Conservation (phyloP, 495 filamentous ascomycete species). For the Aspergillus biplanus region DNA sequence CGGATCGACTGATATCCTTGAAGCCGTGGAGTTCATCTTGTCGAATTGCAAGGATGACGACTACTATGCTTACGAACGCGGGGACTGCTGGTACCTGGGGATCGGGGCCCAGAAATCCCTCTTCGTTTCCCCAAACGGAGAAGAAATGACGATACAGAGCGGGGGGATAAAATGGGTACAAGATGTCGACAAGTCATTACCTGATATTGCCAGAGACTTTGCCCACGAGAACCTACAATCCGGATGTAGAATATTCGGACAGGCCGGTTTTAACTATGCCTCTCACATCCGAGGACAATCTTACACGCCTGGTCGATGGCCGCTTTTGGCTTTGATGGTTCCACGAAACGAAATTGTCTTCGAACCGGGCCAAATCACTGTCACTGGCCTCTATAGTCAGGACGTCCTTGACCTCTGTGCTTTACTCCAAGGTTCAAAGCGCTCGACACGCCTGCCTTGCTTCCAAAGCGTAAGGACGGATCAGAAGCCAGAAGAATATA, state of each 20-base stretch:
- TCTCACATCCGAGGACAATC: slow-evolving; percentile 13
- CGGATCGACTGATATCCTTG: slow-evolving; percentile 1
- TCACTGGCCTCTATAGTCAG: slow-evolving; percentile 15
- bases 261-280: slow-evolving; percentile 28
- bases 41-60: slow-evolving; percentile 9
- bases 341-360: slow-evolving; percentile 16
- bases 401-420: slow-evolving; percentile 5
- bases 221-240: slow-evolving; percentile 1
- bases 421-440: background rate
- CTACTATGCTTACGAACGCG: slow-evolving; percentile 24
- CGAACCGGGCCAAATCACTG: slow-evolving; percentile 5
- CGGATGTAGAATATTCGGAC: slow-evolving; percentile 16
- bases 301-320: slow-evolving; percentile 20
- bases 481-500: slow-evolving; percentile 13
- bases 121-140: slow-evolving; percentile 16
- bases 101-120: slow-evolving; percentile 21
- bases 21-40: slow-evolving; percentile 10
- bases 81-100: slow-evolving; percentile 19
- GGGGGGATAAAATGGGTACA: background rate
- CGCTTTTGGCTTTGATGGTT: slow-evolving; percentile 20
- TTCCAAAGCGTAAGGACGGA: slow-evolving; percentile 10
- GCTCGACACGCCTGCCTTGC: background rate
- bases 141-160: slow-evolving; percentile 4
- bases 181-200: slow-evolving; percentile 1
- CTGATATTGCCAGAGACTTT: slow-evolving; percentile 18